Evolutionary conservation across 1,284 basidiomycete genomes (phyloP), one percentile per base, ranked within the genome.

Genomic region (Ustanciosporium gigantosporum): DNA sequence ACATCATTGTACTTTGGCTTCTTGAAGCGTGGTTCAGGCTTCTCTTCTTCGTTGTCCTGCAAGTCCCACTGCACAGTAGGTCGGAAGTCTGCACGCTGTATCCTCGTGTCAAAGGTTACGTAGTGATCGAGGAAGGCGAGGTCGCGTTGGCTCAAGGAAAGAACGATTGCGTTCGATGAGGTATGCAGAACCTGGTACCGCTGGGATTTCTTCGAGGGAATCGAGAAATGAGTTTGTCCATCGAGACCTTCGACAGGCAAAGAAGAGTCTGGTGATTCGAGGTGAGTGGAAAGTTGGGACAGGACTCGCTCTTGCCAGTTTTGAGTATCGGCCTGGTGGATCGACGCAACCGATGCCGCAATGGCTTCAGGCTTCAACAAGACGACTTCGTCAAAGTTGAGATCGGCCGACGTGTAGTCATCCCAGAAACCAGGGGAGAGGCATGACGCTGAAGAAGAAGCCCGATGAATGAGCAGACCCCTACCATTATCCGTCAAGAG

Each of bases 1-100:
- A 56, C 24, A 4, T n/a, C 16, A 41, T 56, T 60, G 60, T 51
- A 51, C 14, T 47, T 45, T 8, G 59, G 65, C 16, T 29, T 50
- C 4, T 41, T 36, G 41, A 43, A 64, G 4, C 5, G 7, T 0
- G 64, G 59, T 24, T 58, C 49, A 8, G 56, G 50, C 20, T 52
- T 57, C n/a, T 48, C 27, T 8, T 19, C 3, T 2, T 37, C 15
- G 24, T 27, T n/a, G 23, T 34, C 16, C 2, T 4, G 16, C 23
- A 22, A 16, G 14, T 22, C 19, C 5, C 31, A n/a, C 14, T 39
- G 3, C 31, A 23, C 32, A n/a, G 37, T 3, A 7, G 61, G 41
- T 3, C 16, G 45, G 46, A 66, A 53, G 27, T 14, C 6, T 25
- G 55, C 24, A 1, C 39, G 48, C 13, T 45, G 39, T 8, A 66